Percentiles rank a stretch among this genome's conserved stretches.
These are phyloP conservation scores for Fusarium odoratissimum DNA, from an alignment of 2,329 filamentous ascomycete genomes.

Conservation along the genomic window DNA sequence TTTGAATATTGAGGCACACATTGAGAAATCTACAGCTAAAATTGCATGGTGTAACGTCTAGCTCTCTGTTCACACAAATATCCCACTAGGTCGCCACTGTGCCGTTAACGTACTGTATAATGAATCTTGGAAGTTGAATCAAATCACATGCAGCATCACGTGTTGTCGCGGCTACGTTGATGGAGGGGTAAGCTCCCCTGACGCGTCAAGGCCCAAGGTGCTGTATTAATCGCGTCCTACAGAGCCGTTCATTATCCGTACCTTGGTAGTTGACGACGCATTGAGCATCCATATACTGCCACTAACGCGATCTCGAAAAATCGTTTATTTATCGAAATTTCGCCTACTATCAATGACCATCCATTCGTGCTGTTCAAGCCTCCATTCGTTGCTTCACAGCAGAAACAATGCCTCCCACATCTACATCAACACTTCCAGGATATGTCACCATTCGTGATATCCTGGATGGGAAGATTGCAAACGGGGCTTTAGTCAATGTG, in stretches of 20 bases:
- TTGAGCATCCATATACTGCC: neutral
- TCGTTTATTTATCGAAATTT: neutral
- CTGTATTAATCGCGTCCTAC: constrained; percentile 31
- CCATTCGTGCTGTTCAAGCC: constrained; percentile 1
- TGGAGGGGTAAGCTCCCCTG: constrained; percentile 4
- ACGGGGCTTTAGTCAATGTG: constrained; percentile 61
- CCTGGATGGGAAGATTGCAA: constrained; percentile 52
- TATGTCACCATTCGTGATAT: constrained; percentile 54
- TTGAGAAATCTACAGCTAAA: neutral
- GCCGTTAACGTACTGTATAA: neutral
- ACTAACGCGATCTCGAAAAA: constrained; percentile 18
- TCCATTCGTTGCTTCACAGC: constrained; percentile 8
- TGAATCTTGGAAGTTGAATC: neutral
- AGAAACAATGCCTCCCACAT: constrained; percentile 12
- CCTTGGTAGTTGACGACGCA: constrained; percentile 8
- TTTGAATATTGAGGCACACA: neutral
- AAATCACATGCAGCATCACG: constrained; percentile 42
- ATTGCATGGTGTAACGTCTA: neutral
- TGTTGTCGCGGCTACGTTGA: constrained; percentile 38
- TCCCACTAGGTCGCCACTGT: constrained; percentile 11
- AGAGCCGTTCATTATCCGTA: neutral
- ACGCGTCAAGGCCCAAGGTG: constrained; percentile 19
- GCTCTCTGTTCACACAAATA: neutral
- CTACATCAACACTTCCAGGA: constrained; percentile 32
- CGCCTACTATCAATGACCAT: neutral